Conservation (phyloP, 257 asterid species). For the Lycium barbarum region DNA sequence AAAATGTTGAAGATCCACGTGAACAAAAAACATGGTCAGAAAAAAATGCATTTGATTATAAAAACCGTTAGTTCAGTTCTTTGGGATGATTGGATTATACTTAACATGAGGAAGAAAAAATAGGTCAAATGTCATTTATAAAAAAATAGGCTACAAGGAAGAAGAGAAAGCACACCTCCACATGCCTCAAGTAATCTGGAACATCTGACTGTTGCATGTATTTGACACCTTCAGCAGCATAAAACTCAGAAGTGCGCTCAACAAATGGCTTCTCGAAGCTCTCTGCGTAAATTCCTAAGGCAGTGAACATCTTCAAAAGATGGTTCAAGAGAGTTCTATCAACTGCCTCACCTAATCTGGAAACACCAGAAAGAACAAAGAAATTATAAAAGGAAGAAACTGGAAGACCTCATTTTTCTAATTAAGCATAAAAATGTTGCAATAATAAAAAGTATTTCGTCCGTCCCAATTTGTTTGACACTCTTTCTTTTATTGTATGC, state of each 20-base stretch:
- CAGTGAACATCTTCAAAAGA: constrained; percentile 98
- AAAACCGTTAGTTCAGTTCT: constrained; percentile 4
- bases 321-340: constrained; percentile 96
- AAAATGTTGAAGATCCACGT: constrained; percentile 1
- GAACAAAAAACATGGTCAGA: background rate
- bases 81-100: background rate
- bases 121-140: background rate
- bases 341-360: constrained; percentile 92
- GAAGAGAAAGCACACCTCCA: constrained; percentile 62
- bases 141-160: constrained; percentile 30
- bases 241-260: constrained; percentile 89
- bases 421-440: constrained; percentile 19
- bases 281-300: constrained; percentile 91
- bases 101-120: background rate
- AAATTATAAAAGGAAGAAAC: constrained; percentile 14
- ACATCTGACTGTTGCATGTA: constrained; percentile 97
- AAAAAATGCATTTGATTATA: background rate
- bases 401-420: constrained; percentile 3
- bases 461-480: constrained; percentile 3
- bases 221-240: constrained; percentile 94
- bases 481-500: background rate
- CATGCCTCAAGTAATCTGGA: constrained; percentile 91
- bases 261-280: constrained; percentile 98
- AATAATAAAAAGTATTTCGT: background rate
- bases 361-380: constrained; percentile 31